These are phyloP conservation scores for Sclerotinia trifoliorum DNA, from an alignment of 2,329 filamentous ascomycete genomes.

Conservation along the genomic window DNA sequence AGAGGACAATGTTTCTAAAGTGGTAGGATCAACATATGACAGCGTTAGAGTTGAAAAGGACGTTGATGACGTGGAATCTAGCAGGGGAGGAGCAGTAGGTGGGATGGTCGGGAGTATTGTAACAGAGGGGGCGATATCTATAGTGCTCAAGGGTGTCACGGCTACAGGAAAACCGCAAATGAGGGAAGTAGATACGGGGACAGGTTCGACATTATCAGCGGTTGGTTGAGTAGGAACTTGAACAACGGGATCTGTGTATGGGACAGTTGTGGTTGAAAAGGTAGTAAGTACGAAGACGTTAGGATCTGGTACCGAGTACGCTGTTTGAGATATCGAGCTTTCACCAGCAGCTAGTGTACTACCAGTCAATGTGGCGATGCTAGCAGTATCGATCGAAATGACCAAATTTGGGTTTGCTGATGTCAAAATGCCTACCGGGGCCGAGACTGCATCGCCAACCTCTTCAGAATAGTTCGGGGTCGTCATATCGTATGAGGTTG, in stretches of 20 bases:
- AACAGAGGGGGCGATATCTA: neutral
- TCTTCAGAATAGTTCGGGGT: neutral
- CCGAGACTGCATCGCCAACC: neutral
- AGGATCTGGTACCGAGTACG: neutral
- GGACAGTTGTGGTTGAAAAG: neutral
- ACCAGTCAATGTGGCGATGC: neutral
- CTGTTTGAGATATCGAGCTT: neutral
- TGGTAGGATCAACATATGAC: neutral
- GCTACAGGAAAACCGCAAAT: neutral
- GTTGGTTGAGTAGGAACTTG: neutral
- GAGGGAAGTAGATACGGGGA: neutral
- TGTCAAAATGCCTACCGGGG: conserved; percentile 2
- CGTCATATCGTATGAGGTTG: conserved; percentile 4
- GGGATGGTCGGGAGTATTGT: neutral
- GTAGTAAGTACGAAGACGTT: neutral
- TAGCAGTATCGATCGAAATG: neutral
- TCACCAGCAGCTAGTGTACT: neutral
- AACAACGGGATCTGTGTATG: neutral
- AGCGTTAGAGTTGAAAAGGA: neutral
- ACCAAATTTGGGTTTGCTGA: neutral
- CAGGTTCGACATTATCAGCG: neutral
- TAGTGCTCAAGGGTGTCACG: neutral
- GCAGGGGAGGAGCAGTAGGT: neutral
- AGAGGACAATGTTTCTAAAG: conserved; percentile 1
- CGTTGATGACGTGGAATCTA: no score